A percentile compares a stretch with the other conserved stretches of the same genome.
Conservation (phyloP, 2,329 filamentous ascomycete genomes). For the Macrophomina phaseolina region DNA sequence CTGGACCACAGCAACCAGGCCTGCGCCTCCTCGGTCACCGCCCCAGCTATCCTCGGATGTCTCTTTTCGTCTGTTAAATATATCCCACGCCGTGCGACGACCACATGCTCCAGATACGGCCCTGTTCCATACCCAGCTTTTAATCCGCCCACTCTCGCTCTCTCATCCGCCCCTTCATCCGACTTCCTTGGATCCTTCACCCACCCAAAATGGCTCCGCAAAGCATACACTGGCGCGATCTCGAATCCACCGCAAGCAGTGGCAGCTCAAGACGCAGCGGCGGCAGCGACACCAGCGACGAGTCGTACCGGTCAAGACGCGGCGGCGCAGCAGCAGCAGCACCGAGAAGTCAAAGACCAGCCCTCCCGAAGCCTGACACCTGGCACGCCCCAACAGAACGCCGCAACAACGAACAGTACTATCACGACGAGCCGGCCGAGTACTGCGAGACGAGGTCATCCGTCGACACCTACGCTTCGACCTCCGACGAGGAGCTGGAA, state of each 20-base stretch:
- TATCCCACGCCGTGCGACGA: conserved; percentile 18
- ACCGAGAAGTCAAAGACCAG: conserved; percentile 37
- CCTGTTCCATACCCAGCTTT: not conserved
- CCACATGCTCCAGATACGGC: conserved; percentile 5
- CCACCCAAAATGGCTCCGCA: conserved; percentile 8
- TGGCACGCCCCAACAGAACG: conserved; percentile 40
- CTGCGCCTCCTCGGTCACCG: conserved; percentile 5
- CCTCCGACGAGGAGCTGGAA: conserved; percentile 62
- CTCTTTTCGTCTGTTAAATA: conserved; percentile 18
- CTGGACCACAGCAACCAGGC: not conserved
- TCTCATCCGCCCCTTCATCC: not conserved
- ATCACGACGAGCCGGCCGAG: conserved; percentile 29
- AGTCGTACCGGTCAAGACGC: conserved; percentile 39
- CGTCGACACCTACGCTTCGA: conserved; percentile 78
- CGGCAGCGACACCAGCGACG: conserved; percentile 35
- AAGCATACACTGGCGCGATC: conserved; percentile 23
- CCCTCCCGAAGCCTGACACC: conserved; percentile 39
- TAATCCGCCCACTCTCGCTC: not conserved
- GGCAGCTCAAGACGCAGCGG: conserved; percentile 21
- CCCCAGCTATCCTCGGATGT: not conserved
- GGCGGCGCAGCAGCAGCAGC: conserved; percentile 41
- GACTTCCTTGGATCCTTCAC: not conserved
- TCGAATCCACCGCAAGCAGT: conserved; percentile 26
- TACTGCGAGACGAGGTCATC: conserved; percentile 39
- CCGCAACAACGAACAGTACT: conserved; percentile 32